These are phyloP conservation scores for Phytophthora ramorum DNA, from an alignment of 352 stramenopile genomes.

Conservation along the genomic window DNA sequence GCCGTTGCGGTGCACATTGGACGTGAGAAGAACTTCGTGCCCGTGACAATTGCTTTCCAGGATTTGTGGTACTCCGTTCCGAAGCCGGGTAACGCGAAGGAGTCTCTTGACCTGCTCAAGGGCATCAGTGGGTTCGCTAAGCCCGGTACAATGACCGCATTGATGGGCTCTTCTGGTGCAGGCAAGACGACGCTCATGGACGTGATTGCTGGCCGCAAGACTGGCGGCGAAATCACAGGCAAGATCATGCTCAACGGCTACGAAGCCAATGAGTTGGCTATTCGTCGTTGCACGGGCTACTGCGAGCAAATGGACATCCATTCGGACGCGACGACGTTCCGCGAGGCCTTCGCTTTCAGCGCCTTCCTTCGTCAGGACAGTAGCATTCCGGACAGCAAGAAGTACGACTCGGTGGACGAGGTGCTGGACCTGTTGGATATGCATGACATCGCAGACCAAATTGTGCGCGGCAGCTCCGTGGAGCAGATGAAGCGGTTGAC, in stretches of 20 bases:
- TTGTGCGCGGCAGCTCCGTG: conserved; percentile 44
- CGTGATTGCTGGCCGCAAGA: conserved; percentile 85
- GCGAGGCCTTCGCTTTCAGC: conserved; percentile 89
- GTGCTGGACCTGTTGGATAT: conserved; percentile 53
- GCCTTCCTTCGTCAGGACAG: conserved; percentile 72
- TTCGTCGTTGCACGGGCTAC: conserved; percentile 57
- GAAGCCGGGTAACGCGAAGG: conserved; percentile 39
- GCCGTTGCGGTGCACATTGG: conserved; percentile 24
- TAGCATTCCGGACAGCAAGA: conserved; percentile 31
- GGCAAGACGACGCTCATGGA: conserved; percentile 93
- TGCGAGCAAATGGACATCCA: conserved; percentile 90
- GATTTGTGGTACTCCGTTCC: conserved; percentile 55
- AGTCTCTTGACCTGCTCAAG: conserved; percentile 71
- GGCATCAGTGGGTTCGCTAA: conserved; percentile 49
- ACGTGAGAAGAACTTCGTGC: conserved; percentile 40
- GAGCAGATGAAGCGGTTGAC: conserved; percentile 62
- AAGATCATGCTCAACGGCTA: conserved; percentile 60
- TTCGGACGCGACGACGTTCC: conserved; percentile 80
- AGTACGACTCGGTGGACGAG: conserved; percentile 45
- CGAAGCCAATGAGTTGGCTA: conserved; percentile 44
- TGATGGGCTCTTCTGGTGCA: conserved; percentile 86
- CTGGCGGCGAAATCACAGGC: conserved; percentile 62
- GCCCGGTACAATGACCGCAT: conserved; percentile 80
- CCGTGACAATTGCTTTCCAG: conserved; percentile 47
- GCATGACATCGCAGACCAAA: conserved; percentile 88